Evolutionary conservation across 257 asterid species (phyloP).

Genomic region (Solanum stenotomum): DNA sequence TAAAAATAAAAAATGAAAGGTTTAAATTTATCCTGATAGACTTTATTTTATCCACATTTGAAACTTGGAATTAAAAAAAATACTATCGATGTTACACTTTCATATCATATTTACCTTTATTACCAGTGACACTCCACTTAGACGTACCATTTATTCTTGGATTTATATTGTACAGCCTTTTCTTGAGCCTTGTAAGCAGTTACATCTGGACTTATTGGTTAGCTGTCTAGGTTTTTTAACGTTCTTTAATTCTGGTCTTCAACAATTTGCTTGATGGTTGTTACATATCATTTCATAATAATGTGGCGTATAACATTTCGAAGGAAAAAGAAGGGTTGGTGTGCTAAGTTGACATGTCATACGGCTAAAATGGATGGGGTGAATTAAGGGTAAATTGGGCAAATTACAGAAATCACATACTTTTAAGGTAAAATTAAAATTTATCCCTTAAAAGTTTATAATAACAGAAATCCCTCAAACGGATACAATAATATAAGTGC

Average conservation of each 20-base stretch:
- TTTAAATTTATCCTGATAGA: background rate
- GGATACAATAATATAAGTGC: no score
- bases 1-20: background rate
- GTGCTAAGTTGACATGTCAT: background rate
- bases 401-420: no score
- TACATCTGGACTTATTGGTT: background rate
- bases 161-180: background rate
- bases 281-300: background rate
- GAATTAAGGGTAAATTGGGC: background rate
- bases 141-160: background rate
- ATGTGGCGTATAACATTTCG: background rate
- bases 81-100: background rate
- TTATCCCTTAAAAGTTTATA: no score
- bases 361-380: background rate
- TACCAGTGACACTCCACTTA: background rate
- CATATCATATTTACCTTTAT: background rate
- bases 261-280: background rate
- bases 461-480: no score
- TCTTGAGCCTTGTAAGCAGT: background rate
- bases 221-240: background rate
- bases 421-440: no score
- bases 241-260: background rate
- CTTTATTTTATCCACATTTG: background rate
- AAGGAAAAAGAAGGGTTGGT: background rate
- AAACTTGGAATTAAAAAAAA: background rate